Percentiles rank a stretch among this genome's conserved stretches.
These are phyloP conservation scores for Coemansia furcata DNA, from an alignment of 192 early-diverging fungal species.

Conservation along the genomic window DNA sequence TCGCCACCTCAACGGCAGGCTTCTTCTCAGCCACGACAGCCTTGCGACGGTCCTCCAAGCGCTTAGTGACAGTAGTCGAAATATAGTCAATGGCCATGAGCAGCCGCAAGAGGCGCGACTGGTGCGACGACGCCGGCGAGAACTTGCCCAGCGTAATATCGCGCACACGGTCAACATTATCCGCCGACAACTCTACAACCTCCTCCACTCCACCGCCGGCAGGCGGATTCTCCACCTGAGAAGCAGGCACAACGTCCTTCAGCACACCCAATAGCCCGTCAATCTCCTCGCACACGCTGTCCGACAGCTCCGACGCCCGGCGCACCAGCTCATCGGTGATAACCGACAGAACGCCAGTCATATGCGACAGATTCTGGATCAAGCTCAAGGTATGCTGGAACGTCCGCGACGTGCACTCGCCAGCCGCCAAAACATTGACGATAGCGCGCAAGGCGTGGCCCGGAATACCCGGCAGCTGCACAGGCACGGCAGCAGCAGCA, in stretches of 20 bases:
- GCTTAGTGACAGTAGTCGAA: slow-evolving; percentile 41
- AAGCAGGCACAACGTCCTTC: slow-evolving; percentile 12
- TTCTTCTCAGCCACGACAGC: not conserved
- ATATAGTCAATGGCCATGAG: slow-evolving; percentile 92
- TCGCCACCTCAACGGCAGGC: not conserved
- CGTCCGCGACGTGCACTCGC: slow-evolving; percentile 87
- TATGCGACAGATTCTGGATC: slow-evolving; percentile 81
- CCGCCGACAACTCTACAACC: slow-evolving; percentile 19
- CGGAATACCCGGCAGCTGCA: slow-evolving; percentile 79
- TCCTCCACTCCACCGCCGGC: slow-evolving; percentile 35
- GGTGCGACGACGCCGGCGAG: slow-evolving; percentile 80
- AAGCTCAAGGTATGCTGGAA: slow-evolving; percentile 92
- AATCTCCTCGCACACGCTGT: slow-evolving; percentile 67
- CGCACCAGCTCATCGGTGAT: slow-evolving; percentile 79
- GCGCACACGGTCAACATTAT: slow-evolving; percentile 65
- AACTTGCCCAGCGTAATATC: slow-evolving; percentile 73
- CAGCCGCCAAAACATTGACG: slow-evolving; percentile 86
- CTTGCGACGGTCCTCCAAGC: slow-evolving; percentile 43
- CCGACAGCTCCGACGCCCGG: slow-evolving; percentile 67
- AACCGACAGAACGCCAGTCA: slow-evolving; percentile 65
- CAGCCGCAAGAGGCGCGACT: slow-evolving; percentile 89
- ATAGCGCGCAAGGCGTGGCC: slow-evolving; percentile 77
- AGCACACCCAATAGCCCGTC: slow-evolving; percentile 63
- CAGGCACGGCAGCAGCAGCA: slow-evolving; percentile 8
- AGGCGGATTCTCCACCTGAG: not conserved